Evolutionary conservation across 306 rosid species (phyloP).

Genomic region (Betula pendula): DNA sequence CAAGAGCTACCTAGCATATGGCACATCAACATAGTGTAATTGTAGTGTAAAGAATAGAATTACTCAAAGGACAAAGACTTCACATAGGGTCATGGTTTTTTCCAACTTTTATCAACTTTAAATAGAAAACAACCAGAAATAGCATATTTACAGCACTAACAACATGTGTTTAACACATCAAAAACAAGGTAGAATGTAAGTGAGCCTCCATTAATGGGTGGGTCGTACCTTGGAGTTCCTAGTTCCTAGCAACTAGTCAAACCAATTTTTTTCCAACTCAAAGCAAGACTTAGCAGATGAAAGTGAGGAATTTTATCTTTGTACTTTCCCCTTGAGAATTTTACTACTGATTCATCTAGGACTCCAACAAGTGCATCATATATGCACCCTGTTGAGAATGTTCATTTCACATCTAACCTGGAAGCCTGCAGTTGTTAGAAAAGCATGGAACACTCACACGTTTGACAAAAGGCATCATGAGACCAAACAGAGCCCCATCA

Average conservation of each 20-base stretch:
- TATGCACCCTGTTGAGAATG: neutral
- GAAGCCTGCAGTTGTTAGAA: neutral
- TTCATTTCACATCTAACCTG: neutral
- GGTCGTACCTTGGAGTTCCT: conserved; percentile 19
- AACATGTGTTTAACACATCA: no score
- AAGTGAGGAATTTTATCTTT: neutral
- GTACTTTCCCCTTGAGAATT: neutral
- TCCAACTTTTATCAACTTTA: no score
- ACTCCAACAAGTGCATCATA: neutral
- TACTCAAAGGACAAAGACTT: no score
- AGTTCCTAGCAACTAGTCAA: neutral
- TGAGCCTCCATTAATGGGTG: conserved; percentile 8
- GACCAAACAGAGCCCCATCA: conserved; percentile 66
- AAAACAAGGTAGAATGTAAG: no score
- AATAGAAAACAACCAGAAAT: no score
- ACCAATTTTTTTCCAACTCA: conserved; percentile 19
- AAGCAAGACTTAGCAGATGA: conserved; percentile 5
- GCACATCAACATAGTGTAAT: no score
- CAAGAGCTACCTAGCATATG: no score
- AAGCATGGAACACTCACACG: conserved; percentile 32
- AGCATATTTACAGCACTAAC: no score
- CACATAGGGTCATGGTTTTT: no score
- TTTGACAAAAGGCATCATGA: conserved; percentile 68
- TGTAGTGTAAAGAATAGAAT: no score
- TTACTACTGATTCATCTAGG: neutral